These are phyloP conservation scores for Podaxis mareebaensis DNA, from an alignment of 768 basidiomycete genomes.

Conservation along the genomic window DNA sequence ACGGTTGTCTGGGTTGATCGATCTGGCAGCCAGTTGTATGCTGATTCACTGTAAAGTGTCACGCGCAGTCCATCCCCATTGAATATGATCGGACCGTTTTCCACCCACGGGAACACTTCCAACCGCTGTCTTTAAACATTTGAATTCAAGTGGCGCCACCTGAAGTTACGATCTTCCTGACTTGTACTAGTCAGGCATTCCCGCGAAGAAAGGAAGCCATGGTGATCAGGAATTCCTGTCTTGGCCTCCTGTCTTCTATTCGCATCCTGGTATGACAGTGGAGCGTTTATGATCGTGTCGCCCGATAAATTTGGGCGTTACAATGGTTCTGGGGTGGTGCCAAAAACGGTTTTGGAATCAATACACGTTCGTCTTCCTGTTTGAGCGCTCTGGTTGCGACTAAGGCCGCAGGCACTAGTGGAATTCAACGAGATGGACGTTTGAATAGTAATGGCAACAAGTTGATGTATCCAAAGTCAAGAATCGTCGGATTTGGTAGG, in stretches of 20 bases:
- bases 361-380: neutral
- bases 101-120: neutral
- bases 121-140: neutral
- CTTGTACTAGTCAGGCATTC: neutral
- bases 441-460: neutral
- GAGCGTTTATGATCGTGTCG: neutral
- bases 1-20: neutral
- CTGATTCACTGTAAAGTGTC: neutral
- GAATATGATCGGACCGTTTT: slow-evolving; percentile 2
- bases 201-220: neutral
- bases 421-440: neutral
- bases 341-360: neutral
- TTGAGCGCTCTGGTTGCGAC: neutral
- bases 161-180: neutral
- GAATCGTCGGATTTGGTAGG: neutral
- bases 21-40: neutral
- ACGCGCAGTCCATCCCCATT: no score
- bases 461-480: neutral
- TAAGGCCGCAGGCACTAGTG: neutral
- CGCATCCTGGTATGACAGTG: neutral
- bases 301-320: neutral
- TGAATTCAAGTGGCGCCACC: neutral
- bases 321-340: neutral
- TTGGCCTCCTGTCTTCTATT: neutral
- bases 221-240: neutral